phyloP scores from a whole-genome alignment of 345 rosid species.

The Pistacia integerrima region DNA sequence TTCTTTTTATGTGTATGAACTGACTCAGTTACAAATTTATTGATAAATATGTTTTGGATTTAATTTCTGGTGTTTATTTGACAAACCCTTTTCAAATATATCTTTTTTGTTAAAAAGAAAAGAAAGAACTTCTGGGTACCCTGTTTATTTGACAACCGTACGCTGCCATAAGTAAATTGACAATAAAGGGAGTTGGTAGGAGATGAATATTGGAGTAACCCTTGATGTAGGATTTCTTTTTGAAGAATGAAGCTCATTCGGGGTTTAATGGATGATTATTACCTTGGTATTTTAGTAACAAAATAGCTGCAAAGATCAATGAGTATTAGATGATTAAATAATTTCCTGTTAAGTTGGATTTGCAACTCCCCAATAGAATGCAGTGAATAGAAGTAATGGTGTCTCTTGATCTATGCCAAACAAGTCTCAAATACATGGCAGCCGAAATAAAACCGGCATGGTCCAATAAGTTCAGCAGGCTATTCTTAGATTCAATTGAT shows the following conservation, averaged over 20 bases:
- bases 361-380: neutral
- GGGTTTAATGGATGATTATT: neutral
- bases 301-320: neutral
- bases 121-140: neutral
- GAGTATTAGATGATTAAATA: neutral
- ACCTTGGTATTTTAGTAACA: neutral
- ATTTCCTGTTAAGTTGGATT: neutral
- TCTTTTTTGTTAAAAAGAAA: neutral
- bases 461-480: neutral
- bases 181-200: neutral
- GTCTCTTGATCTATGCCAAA: neutral
- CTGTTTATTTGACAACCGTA: neutral
- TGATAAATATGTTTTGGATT: neutral
- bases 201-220: neutral
- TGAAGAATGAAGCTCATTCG: neutral
- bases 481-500: neutral
- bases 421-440: neutral
- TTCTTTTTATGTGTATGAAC: no score
- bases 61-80: neutral
- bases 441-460: no score
- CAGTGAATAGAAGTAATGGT: neutral
- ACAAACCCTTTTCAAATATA: neutral
- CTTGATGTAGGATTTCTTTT: neutral
- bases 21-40: no score
- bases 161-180: neutral